Base-by-base conservation (phyloP, 2,329 filamentous ascomycete genomes). In the Aspergillus sp. region DNA sequence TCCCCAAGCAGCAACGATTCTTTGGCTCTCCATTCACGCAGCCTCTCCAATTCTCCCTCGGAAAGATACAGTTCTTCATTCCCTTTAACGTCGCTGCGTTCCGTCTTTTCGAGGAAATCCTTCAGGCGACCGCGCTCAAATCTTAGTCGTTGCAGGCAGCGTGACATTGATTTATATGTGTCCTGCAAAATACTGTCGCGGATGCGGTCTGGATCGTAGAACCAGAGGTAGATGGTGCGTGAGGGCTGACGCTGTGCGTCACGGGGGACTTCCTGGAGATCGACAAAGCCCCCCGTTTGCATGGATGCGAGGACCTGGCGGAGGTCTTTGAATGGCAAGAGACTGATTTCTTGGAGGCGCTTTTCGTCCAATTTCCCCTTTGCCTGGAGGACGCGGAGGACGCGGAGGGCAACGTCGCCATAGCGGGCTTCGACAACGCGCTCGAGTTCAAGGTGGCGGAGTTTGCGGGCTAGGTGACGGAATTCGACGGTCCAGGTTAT, bases 301-400 rank as follows among this genome's bases (percentile, higher is more conserved):
- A 99, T 90, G 61, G 88, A 86, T 13, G 90, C 88, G 75, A 98
- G 88, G 61, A 92, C 89, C 57, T 88, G 86, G 47, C 95, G 90
- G 22, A 98, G 86, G 53, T 96, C 91, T 57, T 89, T 87, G 67
- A 93, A 90, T 57, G 89, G 89, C 80, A 97, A 88, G 60, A 99
- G 84, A 53, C 89, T 90, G 56, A 92, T 82, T 50, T 87, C 87
- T 39, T 90, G 89, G 12, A 97, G 82, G 60, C 90, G 88, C 74
- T 96, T 96, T 74, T 99, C 95, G 64, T 98, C 93, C n/a, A 98
- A 81, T 70, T 95, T 96, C 53, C 95, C 95, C 70, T 93, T 91
- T 58, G 89, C 87, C 40, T 89, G 84, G 19, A 99, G 82, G 55
- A 98, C 91, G 19, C 91, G 89, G 19, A 92, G 84, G n/a, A 99